These are phyloP conservation scores for Vigna nakashimae DNA, from an alignment of 306 rosid genomes.

Conservation along the genomic window DNA sequence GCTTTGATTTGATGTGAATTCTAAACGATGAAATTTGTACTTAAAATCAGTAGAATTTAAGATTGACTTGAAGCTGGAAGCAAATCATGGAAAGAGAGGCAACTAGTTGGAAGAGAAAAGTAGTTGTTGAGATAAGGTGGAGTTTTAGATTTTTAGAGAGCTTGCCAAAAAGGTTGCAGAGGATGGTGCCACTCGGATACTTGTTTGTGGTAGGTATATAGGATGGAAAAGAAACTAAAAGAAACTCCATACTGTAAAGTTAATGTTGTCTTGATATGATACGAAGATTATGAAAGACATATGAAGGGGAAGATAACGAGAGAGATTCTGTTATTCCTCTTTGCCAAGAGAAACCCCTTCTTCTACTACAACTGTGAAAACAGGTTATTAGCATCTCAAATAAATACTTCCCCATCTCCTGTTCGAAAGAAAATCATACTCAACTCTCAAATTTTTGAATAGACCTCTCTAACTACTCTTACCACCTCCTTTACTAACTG, in stretches of 20 bases:
- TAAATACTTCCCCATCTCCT: too few relatives aligned
- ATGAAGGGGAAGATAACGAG: not conserved
- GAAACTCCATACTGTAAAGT: not conserved
- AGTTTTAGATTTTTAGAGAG: not conserved
- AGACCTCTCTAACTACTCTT: not conserved
- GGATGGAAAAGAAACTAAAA: not conserved
- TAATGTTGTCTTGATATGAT: conserved; percentile 3
- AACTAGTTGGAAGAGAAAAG: not conserved
- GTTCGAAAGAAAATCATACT: not conserved
- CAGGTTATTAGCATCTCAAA: not conserved
- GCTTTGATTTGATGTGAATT: conserved; percentile 9
- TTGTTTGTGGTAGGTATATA: not conserved
- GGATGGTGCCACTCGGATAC: not conserved
- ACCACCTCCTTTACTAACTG: not conserved
- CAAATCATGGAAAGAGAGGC: not conserved
- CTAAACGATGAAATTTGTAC: conserved; percentile 16
- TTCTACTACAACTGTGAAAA: not conserved
- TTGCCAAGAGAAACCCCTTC: not conserved
- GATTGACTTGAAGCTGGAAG: not conserved
- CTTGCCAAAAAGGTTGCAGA: not conserved
- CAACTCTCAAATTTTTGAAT: not conserved
- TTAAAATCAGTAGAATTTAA: conserved; percentile 2
- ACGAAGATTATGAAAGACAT: not conserved
- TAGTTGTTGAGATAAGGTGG: not conserved
- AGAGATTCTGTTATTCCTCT: conserved; percentile 1